phyloP scores from a whole-genome alignment of 768 basidiomycete genomes.

The Leccinum variicolor region DNA sequence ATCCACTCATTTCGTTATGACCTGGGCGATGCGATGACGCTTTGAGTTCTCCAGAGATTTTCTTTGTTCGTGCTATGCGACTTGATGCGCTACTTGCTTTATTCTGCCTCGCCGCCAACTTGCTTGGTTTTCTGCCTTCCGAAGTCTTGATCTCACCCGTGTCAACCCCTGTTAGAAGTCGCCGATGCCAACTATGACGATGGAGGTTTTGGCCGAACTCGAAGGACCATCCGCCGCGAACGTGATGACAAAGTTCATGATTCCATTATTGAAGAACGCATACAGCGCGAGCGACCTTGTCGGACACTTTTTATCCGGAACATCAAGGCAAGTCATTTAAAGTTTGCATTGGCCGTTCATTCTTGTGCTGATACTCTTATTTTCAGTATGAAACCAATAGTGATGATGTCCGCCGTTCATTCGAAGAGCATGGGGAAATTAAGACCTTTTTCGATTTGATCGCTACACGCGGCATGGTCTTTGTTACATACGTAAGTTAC shows the following conservation, averaged over 20 bases:
- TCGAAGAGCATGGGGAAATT: conserved; percentile 93
- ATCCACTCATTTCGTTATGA: conserved; percentile 15
- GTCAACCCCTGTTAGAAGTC: conserved; percentile 56
- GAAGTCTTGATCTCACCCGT: conserved; percentile 43
- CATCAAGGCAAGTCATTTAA: conserved; percentile 78
- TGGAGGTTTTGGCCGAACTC: conserved; percentile 43
- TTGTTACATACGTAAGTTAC: conserved; percentile 91
- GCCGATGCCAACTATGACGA: conserved; percentile 55
- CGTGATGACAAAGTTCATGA: conserved; percentile 88
- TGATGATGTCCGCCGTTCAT: conserved; percentile 76
- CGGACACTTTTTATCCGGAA: conserved; percentile 96
- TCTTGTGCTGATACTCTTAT: conserved; percentile 11
- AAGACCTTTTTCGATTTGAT: conserved; percentile 97
- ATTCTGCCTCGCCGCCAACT: conserved; percentile 40
- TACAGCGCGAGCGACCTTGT: conserved; percentile 91
- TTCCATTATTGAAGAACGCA: conserved; percentile 90
- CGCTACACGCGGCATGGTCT: conserved; percentile 95
- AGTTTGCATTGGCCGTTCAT: conserved; percentile 4
- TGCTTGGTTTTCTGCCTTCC: conserved; percentile 42
- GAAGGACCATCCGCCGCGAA: conserved; percentile 63
- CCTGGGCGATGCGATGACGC: conserved; percentile 16
- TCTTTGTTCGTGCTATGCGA: conserved; percentile 24
- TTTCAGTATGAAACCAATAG: conserved; percentile 85
- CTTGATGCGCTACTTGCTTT: conserved; percentile 45
- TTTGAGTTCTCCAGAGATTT: conserved; percentile 25